Percentiles rank a stretch among this genome's conserved stretches.
Evolutionary conservation across 139 green algal species (phyloP).

Genomic region (Haematococcus lacustris): DNA sequence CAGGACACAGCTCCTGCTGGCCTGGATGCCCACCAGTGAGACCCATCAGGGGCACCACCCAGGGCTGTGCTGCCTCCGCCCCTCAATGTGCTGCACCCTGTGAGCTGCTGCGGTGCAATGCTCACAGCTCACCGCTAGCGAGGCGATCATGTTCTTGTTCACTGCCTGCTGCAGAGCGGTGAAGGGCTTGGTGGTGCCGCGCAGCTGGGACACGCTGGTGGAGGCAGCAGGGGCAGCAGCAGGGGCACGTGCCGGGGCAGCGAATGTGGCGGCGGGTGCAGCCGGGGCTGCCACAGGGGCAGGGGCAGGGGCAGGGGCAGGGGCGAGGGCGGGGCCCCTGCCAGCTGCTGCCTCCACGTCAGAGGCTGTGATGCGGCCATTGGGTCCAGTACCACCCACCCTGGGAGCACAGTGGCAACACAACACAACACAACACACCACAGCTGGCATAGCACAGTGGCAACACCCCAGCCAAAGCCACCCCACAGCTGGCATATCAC

Average conservation of each 20-base stretch:
- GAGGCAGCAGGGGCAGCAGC: conserved; percentile 42
- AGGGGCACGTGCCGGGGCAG: conserved; percentile 19
- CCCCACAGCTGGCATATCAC: too few relatives aligned
- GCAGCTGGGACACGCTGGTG: conserved; percentile 63
- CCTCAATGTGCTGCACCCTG: too few relatives aligned
- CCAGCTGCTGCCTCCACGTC: conserved; percentile 79
- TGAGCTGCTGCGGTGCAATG: too few relatives aligned
- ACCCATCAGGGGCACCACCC: too few relatives aligned
- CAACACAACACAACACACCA: too few relatives aligned
- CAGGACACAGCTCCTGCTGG: too few relatives aligned
- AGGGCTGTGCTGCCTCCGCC: too few relatives aligned
- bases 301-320: conserved; percentile 27
- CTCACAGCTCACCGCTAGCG: conserved; percentile 82
- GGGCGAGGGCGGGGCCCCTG: conserved; percentile 33
- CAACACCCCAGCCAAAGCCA: too few relatives aligned
- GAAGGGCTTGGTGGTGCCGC: conserved; percentile 86
- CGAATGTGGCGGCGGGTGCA: conserved; percentile 20
- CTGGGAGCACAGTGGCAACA: conserved; percentile 2
- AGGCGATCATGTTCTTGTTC: conserved; percentile 89
- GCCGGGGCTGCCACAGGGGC: conserved; percentile 36
- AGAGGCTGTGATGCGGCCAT: conserved; percentile 86
- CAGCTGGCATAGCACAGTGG: too few relatives aligned
- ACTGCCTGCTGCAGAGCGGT: conserved; percentile 85
- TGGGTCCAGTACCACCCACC: conserved; percentile 77
- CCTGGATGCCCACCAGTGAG: too few relatives aligned